These are phyloP conservation scores for Sporobolomyces roseus DNA, from an alignment of 768 basidiomycete species.

Conservation along the genomic window DNA sequence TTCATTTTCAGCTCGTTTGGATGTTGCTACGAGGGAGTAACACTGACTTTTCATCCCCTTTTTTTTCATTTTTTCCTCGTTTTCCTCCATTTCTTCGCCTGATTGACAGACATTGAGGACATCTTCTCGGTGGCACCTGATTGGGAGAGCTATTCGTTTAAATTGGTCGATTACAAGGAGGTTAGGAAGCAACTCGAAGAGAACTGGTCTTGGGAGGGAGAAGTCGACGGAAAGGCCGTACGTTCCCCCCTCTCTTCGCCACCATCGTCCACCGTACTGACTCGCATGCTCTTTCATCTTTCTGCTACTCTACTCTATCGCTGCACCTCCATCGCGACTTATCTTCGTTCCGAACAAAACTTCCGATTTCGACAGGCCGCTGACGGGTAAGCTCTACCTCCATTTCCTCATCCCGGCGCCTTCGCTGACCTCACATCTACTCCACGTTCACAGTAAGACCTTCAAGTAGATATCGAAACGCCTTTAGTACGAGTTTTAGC, in stretches of 20 bases:
- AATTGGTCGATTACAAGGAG: conserved; percentile 62
- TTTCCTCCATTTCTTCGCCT: no score
- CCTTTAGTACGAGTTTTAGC: conserved; percentile 3
- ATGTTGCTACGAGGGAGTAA: no score
- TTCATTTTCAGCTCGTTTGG: no score
- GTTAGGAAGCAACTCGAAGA: conserved; percentile 90
- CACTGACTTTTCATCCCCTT: no score
- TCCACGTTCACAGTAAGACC: conserved; percentile 7
- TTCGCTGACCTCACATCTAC: neutral
- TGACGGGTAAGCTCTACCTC: conserved; percentile 7
- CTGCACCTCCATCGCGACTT: no score
- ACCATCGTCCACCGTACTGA: neutral
- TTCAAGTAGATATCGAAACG: conserved; percentile 16
- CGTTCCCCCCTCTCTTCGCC: neutral
- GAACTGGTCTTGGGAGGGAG: conserved; percentile 88
- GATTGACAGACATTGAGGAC: conserved; percentile 55
- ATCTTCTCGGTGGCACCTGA: conserved; percentile 81
- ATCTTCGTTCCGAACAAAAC: no score
- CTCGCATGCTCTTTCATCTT: neutral
- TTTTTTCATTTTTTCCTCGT: no score
- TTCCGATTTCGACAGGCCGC: neutral
- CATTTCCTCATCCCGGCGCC: no score
- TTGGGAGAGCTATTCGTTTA: conserved; percentile 82
- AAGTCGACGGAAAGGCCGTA: conserved; percentile 59
- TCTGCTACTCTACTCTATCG: neutral